Evolutionary conservation across 2,329 filamentous ascomycete species (phyloP), one percentile per base, ranked within the genome.

Genomic region (Graphiopsis chlorocephala): DNA sequence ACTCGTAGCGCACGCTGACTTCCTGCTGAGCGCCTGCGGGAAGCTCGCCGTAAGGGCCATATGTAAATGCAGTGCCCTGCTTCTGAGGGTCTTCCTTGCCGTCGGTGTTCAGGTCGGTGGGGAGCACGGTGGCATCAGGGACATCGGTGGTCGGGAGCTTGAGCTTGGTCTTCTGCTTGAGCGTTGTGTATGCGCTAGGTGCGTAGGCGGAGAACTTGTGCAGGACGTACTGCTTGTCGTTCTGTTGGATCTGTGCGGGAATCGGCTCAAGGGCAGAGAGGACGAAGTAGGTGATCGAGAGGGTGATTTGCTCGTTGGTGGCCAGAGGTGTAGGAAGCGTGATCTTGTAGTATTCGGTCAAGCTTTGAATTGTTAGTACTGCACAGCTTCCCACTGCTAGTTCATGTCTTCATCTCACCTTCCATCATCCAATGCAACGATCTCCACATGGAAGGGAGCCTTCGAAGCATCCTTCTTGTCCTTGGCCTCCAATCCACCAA

Each of bases 141-240:
- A 97, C 85, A 71, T 91, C 89, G 68, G 85, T 81, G 63, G 87
- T 90, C 56, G 91, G 86, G 71, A 96, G 88, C 82, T 97, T 97
- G 79, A 99, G 80, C 79, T 98, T 97, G 45, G 95, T 98, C 86
- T 97, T 97, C 78, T 99, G 95, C 82, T 97, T 97, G 73, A 86
- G 78, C 15, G 93, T 97, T 20, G 85, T 81, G 81, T 99, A 99
- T 67, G 90, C 89, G 11, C 92, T 96, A 17, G 89, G 89, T 55
- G 84, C 86, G 79, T 96, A 97, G 70, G 91, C 90, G 67, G 91
- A 94, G 82, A 97, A 96, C 64, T 87, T 84, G 82, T 96, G 93
- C 64, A 86, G 84, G 61, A 99, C 88, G 80, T 89, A 97, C 79
- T 99, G 95, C 77, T 89, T 87, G 60, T 93, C 92, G 53, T 88